Base-by-base conservation (phyloP, 2,329 filamentous ascomycete species). In the Pyrenochaeta sp. region DNA sequence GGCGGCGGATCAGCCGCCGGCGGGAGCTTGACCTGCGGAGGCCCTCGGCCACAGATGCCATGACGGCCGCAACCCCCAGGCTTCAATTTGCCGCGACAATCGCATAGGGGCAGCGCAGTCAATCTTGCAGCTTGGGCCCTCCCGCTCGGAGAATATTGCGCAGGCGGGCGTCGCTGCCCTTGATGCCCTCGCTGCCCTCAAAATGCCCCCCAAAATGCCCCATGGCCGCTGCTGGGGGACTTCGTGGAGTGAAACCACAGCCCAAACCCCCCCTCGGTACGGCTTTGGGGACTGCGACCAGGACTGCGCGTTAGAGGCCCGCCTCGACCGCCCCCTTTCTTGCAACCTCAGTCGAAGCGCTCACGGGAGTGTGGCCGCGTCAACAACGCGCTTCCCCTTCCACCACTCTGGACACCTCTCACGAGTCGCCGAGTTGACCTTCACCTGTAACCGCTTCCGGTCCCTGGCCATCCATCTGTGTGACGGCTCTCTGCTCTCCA, bases 1-100 rank as follows among this genome's bases (percentile, higher is more conserved):
- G 50, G 57, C 56, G 58, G 64, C 67, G 64, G 65, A 65, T 68
- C 67, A 67, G 69, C 60, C 58, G 58, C 59, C 58, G 49, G 58
- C 53, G 45, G 53, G 60, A 60, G 59, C 64, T 64, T 64, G 64
- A 51, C 58, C 49, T 37, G 41, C 39, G 47, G 45, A 47, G 50
- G 54, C 52, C 49, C 17, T 45, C 49, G 46, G 60, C 61, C 50
- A 45, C 56, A 48, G 54, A 49, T 45, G 46, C 60, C 14, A 39
- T 35, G 41, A 42, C 17, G 40, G 43, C 27, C 50, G 54, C 45
- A 46, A 43, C 54, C 50, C 47, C 51, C n/a, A n/a, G n/a, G 58
- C 50, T 45, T 56, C 47, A 50, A 58, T 46, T 58, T 54, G 45
- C 62, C 56, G 58, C 54, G 54, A 58, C 17, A 58, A 60, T 51